Evolutionary conservation across 441 rosid species (phyloP), one percentile per base, ranked within the genome.

Genomic region (Eruca vesicaria): DNA sequence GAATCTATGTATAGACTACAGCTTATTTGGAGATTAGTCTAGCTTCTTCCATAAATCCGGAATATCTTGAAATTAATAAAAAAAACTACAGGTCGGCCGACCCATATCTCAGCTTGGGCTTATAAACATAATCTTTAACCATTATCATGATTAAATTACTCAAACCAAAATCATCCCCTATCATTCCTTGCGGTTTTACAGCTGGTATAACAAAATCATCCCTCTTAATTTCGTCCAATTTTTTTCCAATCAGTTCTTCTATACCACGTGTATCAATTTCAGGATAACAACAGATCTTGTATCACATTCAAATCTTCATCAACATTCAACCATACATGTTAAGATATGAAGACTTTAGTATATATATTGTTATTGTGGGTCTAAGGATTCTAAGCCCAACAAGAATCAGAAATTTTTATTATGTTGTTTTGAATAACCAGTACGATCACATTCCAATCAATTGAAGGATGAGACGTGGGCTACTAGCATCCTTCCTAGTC

Each of bases 181-280:
- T 63, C 75, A 23, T 23, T 70, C 62, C 55, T 64, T n/a, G 56
- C 75, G 62, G 67, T 60, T 72, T 71, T 66, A 66, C 61, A 77
- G 68, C 72, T 77, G 62, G 50, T 77, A 19, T 61, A 77, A 66
- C 71, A 48, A 66, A 77, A 77, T 71, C 76, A 70, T 58, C 57
- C 63, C 6, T 64, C 45, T 26, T 77, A 71, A 63, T 60, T 56
- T 69, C 43, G 64, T 69, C 31, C 38, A n/a, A n/a, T n/a, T n/a
- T 29, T 76, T 69, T 65, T 77, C 62, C 57, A 77, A 23, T 64
- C 64, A 26, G 14, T 66, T 66, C 63, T 66, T 9, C 58, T 10
- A 23, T 67, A 71, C 63, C 64, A 57, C 23, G 38, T 35, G 35
- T 59, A 59, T 77, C 53, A 52, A 5, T 52, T 45, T 59, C 16